These are phyloP conservation scores for Phanerochaete sordida DNA, from an alignment of 768 basidiomycete species.

Conservation along the genomic window DNA sequence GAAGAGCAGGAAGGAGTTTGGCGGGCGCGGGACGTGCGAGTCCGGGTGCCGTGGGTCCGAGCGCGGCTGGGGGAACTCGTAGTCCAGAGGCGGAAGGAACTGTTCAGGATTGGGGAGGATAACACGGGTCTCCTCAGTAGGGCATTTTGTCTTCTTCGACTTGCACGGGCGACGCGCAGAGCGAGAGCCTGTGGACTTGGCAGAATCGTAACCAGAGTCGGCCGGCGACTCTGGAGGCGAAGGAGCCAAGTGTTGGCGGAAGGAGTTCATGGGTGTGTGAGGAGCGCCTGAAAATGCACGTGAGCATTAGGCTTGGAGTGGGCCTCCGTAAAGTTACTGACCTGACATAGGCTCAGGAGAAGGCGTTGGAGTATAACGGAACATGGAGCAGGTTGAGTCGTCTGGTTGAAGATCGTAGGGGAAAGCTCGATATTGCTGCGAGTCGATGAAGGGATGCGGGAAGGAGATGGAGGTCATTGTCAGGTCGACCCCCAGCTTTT, in stretches of 20 bases:
- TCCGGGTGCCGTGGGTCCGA: neutral
- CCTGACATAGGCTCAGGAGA: neutral
- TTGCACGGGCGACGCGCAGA: neutral
- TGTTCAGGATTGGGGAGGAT: slow-evolving; percentile 19
- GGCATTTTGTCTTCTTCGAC: neutral
- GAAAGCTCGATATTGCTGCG: no score
- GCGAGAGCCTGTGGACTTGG: neutral
- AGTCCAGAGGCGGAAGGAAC: neutral
- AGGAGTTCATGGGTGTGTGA: neutral
- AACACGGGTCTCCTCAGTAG: neutral
- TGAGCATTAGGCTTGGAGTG: neutral
- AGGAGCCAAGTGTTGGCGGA: neutral
- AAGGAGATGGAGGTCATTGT: neutral
- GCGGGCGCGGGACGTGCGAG: slow-evolving; percentile 41
- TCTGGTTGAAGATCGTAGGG: neutral
- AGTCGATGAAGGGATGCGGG: neutral
- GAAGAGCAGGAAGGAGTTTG: slow-evolving; percentile 59
- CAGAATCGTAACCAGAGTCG: neutral
- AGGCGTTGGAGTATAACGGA: neutral
- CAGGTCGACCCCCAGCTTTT: neutral
- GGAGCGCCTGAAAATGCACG: neutral
- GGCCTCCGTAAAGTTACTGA: neutral
- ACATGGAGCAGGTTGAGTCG: neutral
- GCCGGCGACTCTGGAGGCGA: neutral
- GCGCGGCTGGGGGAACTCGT: neutral